These are phyloP conservation scores for Westerdykella sp. DNA, from an alignment of 2,329 filamentous ascomycete species.

Conservation along the genomic window DNA sequence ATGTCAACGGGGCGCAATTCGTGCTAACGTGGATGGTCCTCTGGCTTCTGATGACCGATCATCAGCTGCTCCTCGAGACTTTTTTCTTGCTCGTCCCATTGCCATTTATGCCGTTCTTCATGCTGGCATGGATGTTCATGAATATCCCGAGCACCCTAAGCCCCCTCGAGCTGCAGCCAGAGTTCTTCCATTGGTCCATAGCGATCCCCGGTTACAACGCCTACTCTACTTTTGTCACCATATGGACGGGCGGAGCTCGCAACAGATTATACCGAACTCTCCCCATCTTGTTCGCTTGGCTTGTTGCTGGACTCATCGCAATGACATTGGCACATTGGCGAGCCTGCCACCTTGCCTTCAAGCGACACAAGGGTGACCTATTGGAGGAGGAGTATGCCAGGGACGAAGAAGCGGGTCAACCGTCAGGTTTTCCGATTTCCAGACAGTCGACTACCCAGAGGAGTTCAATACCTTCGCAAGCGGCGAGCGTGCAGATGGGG, in stretches of 20 bases:
- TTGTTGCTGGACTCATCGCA: slow-evolving; percentile 21
- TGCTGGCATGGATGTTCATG: slow-evolving; percentile 42
- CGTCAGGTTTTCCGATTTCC: neutral
- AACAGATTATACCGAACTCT: slow-evolving; percentile 37
- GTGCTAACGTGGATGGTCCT: slow-evolving; percentile 40
- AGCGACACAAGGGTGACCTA: slow-evolving; percentile 7
- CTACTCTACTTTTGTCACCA: slow-evolving; percentile 39
- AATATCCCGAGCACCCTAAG: slow-evolving; percentile 41
- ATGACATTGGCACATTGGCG: slow-evolving; percentile 16
- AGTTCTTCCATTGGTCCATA: slow-evolving; percentile 40
- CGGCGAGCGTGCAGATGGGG: too few species aligned
- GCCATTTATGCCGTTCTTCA: slow-evolving; percentile 40
- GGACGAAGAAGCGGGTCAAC: slow-evolving; percentile 4
- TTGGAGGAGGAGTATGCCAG: slow-evolving; percentile 1
- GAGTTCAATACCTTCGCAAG: neutral
- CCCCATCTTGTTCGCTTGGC: slow-evolving; percentile 41
- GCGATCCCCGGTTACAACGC: slow-evolving; percentile 38
- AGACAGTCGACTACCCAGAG: slow-evolving; percentile 1
- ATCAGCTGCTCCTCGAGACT: slow-evolving; percentile 43
- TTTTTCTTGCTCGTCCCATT: slow-evolving; percentile 39
- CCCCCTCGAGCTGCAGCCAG: slow-evolving; percentile 40
- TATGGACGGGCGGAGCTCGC: slow-evolving; percentile 42
- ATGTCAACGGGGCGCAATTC: slow-evolving; percentile 38
- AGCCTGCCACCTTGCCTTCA: slow-evolving; percentile 19
- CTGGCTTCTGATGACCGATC: slow-evolving; percentile 43